A percentile compares a stretch with the other conserved stretches of the same genome.
These are phyloP conservation scores for Bretziella fagacearum DNA, from an alignment of 2,329 filamentous ascomycete species.

Conservation along the genomic window DNA sequence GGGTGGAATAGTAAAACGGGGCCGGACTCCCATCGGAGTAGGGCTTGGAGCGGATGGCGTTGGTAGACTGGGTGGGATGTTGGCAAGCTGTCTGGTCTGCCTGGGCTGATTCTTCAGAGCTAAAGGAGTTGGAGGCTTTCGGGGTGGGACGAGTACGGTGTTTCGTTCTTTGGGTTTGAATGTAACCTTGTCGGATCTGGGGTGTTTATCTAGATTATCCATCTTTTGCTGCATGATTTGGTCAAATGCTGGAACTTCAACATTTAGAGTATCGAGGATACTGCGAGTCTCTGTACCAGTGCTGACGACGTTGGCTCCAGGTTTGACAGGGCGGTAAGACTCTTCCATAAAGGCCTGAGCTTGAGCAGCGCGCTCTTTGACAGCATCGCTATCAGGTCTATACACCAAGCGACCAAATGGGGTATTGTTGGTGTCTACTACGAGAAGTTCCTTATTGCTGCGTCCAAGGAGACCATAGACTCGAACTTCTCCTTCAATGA, in stretches of 20 bases:
- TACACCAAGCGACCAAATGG: conserved; percentile 31
- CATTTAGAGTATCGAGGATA: background rate
- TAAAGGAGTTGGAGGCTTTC: background rate
- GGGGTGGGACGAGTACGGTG: background rate
- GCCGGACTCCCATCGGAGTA: conserved; percentile 7
- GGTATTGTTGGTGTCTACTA: conserved; percentile 42
- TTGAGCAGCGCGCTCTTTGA: conserved; percentile 1
- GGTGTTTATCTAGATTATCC: background rate
- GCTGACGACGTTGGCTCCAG: background rate
- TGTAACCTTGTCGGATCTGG: background rate
- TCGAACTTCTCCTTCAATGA: conserved; percentile 45
- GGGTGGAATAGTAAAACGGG: conserved; percentile 12
- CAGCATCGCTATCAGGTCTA: conserved; percentile 16
- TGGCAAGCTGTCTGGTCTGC: background rate
- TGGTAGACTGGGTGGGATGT: conserved; percentile 3
- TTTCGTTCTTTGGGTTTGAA: too few relatives aligned
- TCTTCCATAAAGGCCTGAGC: background rate
- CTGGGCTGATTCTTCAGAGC: background rate
- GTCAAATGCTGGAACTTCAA: background rate
- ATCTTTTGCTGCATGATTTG: background rate
- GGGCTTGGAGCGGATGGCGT: conserved; percentile 13
- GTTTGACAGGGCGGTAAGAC: background rate
- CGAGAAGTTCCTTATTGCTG: conserved; percentile 46
- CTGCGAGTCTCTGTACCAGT: too few relatives aligned
- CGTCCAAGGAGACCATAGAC: conserved; percentile 56